Evolutionary conservation across 768 basidiomycete species (phyloP), one percentile per base, ranked within the genome.

Genomic region (Rubroboletus pulcherrimus): DNA sequence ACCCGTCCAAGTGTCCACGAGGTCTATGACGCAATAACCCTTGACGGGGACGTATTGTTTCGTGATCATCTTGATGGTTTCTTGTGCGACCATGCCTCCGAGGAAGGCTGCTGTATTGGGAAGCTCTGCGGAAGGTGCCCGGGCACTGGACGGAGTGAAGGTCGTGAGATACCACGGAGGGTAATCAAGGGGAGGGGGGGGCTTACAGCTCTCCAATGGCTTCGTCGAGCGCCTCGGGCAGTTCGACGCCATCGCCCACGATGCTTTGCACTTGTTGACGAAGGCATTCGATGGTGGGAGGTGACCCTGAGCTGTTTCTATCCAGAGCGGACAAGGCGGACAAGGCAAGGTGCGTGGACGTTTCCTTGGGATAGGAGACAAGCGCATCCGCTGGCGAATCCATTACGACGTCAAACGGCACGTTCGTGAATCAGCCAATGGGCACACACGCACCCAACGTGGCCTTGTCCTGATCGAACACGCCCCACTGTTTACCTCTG

Each of bases 11-110:
- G 84, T 85, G 49, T 88, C 88, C 30, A 92, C 78, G 58, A 97
- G 79, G 73, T 98, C 94, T 46, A 96, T 76, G 24, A 92, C 78
- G 63, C 89, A 91, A 60, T 87, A 87, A 14, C 92, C 91, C 57
- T 87, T 83, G 59, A 96, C 81, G 8, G 97, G 95, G 14, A 95
- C 81, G 68, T 99, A 99, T 72, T 99, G 97, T 64, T 84, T 86
- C 54, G 96, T 99, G 64, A 96, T 87, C 74, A 98, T 80, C 80
- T 99, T 98, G 79, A 98, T 98, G 7, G 86, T 85, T 68, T 99
- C 97, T 63, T 99, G 97, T 26, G 95, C 93, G 19, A 98, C 87
- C 35, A 98, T 71, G 3, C 97, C 97, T 1, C 97, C 97, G 0
- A 98, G 76, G 65, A 98, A 84, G 2, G 95, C 95, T 0, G 96